Evolutionary conservation across 2,329 filamentous ascomycete genomes (phyloP), one percentile per base, ranked within the genome.

Genomic region (Sporothrix pseudoabietina): DNA sequence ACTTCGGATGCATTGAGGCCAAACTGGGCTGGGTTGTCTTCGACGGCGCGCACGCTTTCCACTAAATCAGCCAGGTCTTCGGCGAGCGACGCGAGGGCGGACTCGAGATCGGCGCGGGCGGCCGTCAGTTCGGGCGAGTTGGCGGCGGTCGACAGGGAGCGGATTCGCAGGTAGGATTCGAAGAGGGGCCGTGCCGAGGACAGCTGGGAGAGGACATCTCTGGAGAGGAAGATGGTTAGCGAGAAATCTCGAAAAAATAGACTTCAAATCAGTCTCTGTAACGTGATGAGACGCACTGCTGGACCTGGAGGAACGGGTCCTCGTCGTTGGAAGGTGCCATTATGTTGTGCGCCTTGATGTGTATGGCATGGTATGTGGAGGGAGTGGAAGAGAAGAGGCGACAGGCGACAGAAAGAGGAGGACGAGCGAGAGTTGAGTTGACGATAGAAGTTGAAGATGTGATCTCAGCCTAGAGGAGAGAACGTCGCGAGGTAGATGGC

Each of bases 141-240:
- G 16, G 90, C 84, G 9, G 89, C 87, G 55, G 90, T 91, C 74
- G 91, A 88, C 35, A 97, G 91, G 63, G 94, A 96, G 79, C 94
- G 93, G 83, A 99, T 99, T 80, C 96, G 95, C 59, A 97, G 88
- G 85, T 97, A 99, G 19, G 94, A 98, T 76, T 92, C 91, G 86
- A 98, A 98, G 73, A 98, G 90, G 71, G 94, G 91, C 10, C 95
- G 91, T 71, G 93, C 92, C 16, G 89, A 89, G 77, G 91, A 88
- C 76, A 99, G 90, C 75, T 97, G 92, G 76, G 90, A 85, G 77
- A 97, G 90, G 77, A 98, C 93, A 83, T 99, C 96, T 83, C 94
- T 97, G 80, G 75, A 47, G 5, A 76, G 47, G 47, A 12, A 47
- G 16, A 7, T 8, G 35, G 69, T 73, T 57, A 70, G 72, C 3